Evolutionary conservation across 225 moss, liverwort and hornwort genomes (phyloP), one percentile per base, ranked within the genome.

Genomic region (Sphagnum tenellum): DNA sequence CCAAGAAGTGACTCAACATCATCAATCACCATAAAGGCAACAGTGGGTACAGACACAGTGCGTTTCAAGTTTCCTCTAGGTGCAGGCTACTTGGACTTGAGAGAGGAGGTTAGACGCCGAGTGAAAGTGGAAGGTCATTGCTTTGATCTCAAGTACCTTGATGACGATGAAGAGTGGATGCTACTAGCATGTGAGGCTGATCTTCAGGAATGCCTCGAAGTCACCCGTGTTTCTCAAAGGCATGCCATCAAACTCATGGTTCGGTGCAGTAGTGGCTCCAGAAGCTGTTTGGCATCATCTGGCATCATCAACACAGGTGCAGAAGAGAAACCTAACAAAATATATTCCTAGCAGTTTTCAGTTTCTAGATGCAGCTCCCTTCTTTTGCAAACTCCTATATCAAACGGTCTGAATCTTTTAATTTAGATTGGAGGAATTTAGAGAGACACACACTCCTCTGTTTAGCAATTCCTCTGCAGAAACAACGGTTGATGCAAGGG

Each of bases 131-230:
- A 78, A 9, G 81, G 73, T 4, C 73, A 78, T 12, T 72, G 69
- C 29, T 74, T 93, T 2, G 84, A 76, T 65, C 71, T 98, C 4
- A 98, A 98, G 72, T 98, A 92, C 66, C 64, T 87, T 8, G 96
- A 98, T 57, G 96, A 98, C 59, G 96, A 98, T 67, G 92, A 79
- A 53, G 96, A 98, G 69, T 98, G 96, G 96, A 80, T 92, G 70
- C 68, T 93, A 49, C 77, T 98, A n/a, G 71, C 89, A 1, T 93
- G 88, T 66, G 90, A 98, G 66, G 74, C 90, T 1, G 96, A 98
- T 46, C 59, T 93, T 61, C 86, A 82, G 77, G 96, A 98, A 67
- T 93, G 96, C 47, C 60, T 98, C 12, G 90, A 90, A 4, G 84
- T 96, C 3, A 84, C 80, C 69, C 83, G 64, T 66, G 73, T 70